Evolutionary conservation across 495 filamentous ascomycete genomes (phyloP).

Genomic region (Daldinia grandis): DNA sequence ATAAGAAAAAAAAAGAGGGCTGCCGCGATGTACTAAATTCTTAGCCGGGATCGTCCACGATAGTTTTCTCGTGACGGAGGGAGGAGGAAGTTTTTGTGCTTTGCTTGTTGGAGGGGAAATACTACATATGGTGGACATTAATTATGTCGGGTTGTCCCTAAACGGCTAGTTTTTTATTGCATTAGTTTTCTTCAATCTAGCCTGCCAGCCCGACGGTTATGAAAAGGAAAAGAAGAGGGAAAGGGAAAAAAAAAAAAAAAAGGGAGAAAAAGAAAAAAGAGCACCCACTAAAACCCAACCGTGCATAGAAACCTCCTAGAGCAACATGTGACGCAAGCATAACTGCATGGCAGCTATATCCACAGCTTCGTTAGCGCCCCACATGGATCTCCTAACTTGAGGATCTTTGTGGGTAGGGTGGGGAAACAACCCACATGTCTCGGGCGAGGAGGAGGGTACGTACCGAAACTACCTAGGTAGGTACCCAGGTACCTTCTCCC

Average conservation of each 20-base stretch:
- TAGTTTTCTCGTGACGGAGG: conserved; percentile 1
- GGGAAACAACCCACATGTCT: conserved; percentile 37
- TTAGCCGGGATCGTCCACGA: conserved; percentile 3
- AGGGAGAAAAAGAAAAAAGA: conserved; percentile 6
- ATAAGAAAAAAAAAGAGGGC: neutral
- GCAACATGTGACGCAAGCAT: conserved; percentile 44
- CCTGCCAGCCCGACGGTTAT: conserved; percentile 4
- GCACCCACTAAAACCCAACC: conserved; percentile 20
- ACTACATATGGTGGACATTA: neutral
- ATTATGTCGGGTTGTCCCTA: neutral
- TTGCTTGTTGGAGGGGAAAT: neutral
- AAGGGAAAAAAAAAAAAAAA: conserved; percentile 1
- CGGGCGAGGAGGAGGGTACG: conserved; percentile 38
- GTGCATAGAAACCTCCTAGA: conserved; percentile 27
- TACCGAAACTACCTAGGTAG: conserved; percentile 5
- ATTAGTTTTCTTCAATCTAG: conserved; percentile 19
- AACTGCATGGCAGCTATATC: conserved; percentile 35
- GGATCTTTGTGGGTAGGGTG: conserved; percentile 33
- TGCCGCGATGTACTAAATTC: neutral
- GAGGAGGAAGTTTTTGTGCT: neutral
- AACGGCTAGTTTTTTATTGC: neutral
- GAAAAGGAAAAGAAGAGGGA: neutral
- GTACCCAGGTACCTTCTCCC: too few species aligned
- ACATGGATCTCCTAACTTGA: conserved; percentile 39
- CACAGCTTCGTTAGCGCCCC: conserved; percentile 31